These are phyloP conservation scores for Niebla homalea DNA, from an alignment of 495 filamentous ascomycete species.

Conservation along the genomic window DNA sequence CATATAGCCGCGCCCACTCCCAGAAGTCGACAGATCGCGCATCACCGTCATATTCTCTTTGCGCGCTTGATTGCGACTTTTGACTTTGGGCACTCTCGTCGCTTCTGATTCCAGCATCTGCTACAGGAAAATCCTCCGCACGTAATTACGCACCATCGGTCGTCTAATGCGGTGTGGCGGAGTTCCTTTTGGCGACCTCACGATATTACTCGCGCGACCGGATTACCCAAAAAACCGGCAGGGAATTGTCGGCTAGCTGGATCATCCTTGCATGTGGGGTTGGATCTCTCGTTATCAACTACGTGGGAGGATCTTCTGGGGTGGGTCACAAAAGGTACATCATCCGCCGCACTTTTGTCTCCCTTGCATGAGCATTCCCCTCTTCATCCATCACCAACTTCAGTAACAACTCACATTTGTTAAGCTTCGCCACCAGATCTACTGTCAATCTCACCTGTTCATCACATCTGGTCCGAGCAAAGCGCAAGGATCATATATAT, in stretches of 20 bases:
- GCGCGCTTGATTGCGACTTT: too few relatives aligned
- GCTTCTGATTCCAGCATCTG: too few relatives aligned
- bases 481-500: not conserved
- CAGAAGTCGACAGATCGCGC: too few relatives aligned
- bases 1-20: too few relatives aligned
- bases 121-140: too few relatives aligned
- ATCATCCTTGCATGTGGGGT: not conserved
- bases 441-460: not conserved
- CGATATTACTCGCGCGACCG: not conserved
- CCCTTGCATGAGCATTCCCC: conserved; percentile 1
- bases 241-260: conserved; percentile 2
- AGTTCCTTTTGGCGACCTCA: conserved; percentile 1
- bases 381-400: not conserved
- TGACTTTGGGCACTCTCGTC: too few relatives aligned
- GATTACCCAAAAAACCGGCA: not conserved
- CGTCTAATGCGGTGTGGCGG: not conserved
- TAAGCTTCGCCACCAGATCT: not conserved
- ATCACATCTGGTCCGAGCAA: not conserved
- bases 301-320: not conserved
- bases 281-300: not conserved
- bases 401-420: not conserved
- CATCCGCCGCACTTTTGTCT: not conserved
- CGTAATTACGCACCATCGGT: too few relatives aligned
- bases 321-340: not conserved
- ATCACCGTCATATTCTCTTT: too few relatives aligned